Base-by-base conservation (phyloP, 352 stramenopile genomes). In the Pseudoperonospora humuli region DNA sequence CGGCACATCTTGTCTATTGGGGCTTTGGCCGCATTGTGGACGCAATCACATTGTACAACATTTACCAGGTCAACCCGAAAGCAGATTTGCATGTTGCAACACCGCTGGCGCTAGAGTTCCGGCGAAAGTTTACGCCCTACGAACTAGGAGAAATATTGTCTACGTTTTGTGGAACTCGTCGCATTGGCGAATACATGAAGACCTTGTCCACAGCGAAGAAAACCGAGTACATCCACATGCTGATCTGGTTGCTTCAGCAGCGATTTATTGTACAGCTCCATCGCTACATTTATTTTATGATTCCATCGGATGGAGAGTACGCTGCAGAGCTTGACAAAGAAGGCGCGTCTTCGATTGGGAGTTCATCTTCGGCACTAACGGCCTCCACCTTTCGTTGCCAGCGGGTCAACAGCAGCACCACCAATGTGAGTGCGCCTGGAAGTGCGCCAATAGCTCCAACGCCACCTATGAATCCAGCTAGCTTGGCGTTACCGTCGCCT, bases 231-330 rank as follows among this genome's bases (percentile, higher is more conserved):
- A 69, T 93, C 32, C 71, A 90, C 53, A 90, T 93, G 66, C 64
- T 93, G 38, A 75, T 92, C 23, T 94, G 82, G 82, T 55, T 94
- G 7, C 57, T 94, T n/a, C 73, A 91, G 43, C 65, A 83, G 19
- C 70, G 86, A 31, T 88, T 90, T 52, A 73, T 93, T 40, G 59
- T 84, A 21, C 82, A 93, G 51, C 43, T 93, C 24, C 82, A 93
- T 38, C 75, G 75, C 15, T 93, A 92, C 40, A 75, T 93, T 7
- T 89, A 92, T 34, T 86, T 93, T 51, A 85, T 93, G 71, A 71
- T 92, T 28, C 77, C 74, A 7, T 76, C 70, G 3, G 75, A 85
- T 28, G 67, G 76, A 28, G 68, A 84, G 31, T 55, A 72, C 41
- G 56, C 57, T 3, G 39, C 54, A n/a, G 61, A 77, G 21, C 39